phyloP scores from a whole-genome alignment of 768 basidiomycete species.

The Leucocoprinus leucothites region DNA sequence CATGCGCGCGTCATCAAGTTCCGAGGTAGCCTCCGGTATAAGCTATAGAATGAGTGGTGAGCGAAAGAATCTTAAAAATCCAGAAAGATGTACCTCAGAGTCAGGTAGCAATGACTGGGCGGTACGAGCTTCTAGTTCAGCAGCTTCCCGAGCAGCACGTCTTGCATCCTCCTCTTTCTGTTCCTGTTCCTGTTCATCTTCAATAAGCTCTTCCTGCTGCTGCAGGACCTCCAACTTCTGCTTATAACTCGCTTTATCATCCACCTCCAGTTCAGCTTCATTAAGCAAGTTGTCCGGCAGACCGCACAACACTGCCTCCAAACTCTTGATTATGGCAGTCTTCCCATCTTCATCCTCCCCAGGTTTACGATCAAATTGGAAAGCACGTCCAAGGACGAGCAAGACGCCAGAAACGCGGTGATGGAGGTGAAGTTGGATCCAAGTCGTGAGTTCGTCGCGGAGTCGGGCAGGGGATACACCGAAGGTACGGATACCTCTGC shows the following conservation, averaged over 20 bases:
- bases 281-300: conserved; percentile 96
- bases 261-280: conserved; percentile 96
- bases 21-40: conserved; percentile 50
- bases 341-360: conserved; percentile 81
- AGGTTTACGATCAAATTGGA: conserved; percentile 81
- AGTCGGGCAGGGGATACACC: conserved; percentile 86
- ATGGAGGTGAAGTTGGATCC: conserved; percentile 91
- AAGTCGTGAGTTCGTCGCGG: conserved; percentile 85
- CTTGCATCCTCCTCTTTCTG: conserved; percentile 93
- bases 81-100: conserved; percentile 59
- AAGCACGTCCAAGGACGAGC: conserved; percentile 90
- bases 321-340: conserved; percentile 69
- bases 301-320: conserved; percentile 89
- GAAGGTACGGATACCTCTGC: conserved; percentile 86
- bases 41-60: conserved; percentile 38
- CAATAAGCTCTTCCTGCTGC: conserved; percentile 98
- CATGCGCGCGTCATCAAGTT: conserved; percentile 86
- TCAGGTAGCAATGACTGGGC: conserved; percentile 86
- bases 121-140: conserved; percentile 72
- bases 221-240: conserved; percentile 97
- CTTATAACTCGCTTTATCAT: conserved; percentile 93
- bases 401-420: conserved; percentile 92
- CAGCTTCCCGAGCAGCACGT: conserved; percentile 76
- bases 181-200: conserved; percentile 98
- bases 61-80: background rate